These are phyloP conservation scores for Diaporthe velutina DNA, from an alignment of 2,329 filamentous ascomycete genomes.

Conservation along the genomic window DNA sequence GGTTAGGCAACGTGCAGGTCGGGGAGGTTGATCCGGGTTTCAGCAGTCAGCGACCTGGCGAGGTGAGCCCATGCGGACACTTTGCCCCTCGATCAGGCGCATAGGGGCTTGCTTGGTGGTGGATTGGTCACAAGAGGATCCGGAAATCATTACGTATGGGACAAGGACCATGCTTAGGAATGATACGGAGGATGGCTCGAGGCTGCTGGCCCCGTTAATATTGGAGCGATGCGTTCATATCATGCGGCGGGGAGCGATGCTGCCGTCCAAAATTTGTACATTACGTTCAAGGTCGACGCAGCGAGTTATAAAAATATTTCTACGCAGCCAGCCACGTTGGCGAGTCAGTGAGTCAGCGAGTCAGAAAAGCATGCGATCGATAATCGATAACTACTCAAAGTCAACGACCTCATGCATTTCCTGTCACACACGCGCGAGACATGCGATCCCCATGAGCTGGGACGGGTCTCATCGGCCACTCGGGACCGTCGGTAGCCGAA, in stretches of 20 bases:
- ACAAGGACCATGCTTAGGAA: neutral
- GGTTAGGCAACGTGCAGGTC: constrained; percentile 28
- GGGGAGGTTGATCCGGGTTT: constrained; percentile 3
- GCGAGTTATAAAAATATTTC: neutral
- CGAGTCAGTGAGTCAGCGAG: constrained; percentile 13
- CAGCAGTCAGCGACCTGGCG: neutral
- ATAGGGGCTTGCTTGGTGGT: neutral
- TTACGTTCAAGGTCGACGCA: neutral
- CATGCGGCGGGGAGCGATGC: neutral
- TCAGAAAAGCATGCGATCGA: neutral
- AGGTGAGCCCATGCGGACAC: neutral
- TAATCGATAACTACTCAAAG: neutral
- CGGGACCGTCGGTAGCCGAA: constrained; percentile 1
- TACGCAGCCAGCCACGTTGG: neutral
- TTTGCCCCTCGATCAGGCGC: neutral
- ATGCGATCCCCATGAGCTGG: neutral
- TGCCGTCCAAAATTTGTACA: constrained; percentile 6
- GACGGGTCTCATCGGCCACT: neutral
- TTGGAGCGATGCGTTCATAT: neutral
- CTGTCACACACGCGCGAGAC: neutral
- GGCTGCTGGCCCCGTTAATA: neutral
- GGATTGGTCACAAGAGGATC: neutral
- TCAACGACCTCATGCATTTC: neutral
- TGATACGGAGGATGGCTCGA: neutral
- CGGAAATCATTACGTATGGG: neutral